Conservation (phyloP, 192 early-diverging fungal species). For the Chytriomyces confervae region DNA sequence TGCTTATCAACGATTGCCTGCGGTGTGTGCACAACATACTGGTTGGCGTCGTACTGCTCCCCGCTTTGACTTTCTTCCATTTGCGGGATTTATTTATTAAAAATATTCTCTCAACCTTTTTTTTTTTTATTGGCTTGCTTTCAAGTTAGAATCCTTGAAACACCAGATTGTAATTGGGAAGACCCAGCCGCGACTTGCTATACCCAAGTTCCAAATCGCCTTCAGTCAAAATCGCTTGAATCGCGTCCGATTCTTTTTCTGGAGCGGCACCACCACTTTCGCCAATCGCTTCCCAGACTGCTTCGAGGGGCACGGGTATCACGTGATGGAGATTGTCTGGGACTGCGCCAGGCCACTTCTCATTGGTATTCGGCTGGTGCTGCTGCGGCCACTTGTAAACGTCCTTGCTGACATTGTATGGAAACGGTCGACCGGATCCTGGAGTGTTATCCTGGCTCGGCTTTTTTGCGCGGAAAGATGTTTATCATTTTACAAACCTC, state of each 20-base stretch:
- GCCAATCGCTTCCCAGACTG: slow-evolving; percentile 8
- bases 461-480: background rate
- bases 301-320: slow-evolving; percentile 7
- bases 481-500: background rate
- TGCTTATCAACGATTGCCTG: slow-evolving; percentile 2
- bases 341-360: slow-evolving; percentile 12
- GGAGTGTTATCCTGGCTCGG: slow-evolving; percentile 23
- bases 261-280: background rate
- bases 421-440: slow-evolving; percentile 29
- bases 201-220: slow-evolving; percentile 16
- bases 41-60: background rate
- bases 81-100: too few species aligned
- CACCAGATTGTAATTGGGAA: slow-evolving; percentile 29
- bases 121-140: background rate
- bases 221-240: background rate
- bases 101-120: background rate
- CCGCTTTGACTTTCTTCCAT: too few species aligned
- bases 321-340: slow-evolving; percentile 1
- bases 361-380: background rate
- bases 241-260: background rate
- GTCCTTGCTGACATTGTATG: background rate
- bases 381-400: slow-evolving; percentile 15
- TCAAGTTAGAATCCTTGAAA: slow-evolving; percentile 26
- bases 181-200: slow-evolving; percentile 17
- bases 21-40: background rate